Evolutionary conservation across 176 grass and related monocot genomes (phyloP).

Genomic region (Zea mays): Zm-B73-REFERENCE-NAM-5.0 NC_050096.1:48383501-48384000

Average conservation of each 20-base stretch:
- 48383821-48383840: slow-evolving; percentile 26
- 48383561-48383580: slow-evolving; percentile 4
- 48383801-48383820: slow-evolving; percentile 1
- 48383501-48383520: neutral
- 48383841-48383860: slow-evolving; percentile 19
- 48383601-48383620: too few species aligned
- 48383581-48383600: neutral
- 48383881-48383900: slow-evolving; percentile 43
- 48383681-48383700: slow-evolving; percentile 37
- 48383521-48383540: slow-evolving; percentile 8
- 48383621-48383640: slow-evolving; percentile 26
- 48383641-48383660: slow-evolving; percentile 11
- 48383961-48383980: slow-evolving; percentile 34
- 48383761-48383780: neutral
- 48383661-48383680: neutral
- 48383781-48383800: slow-evolving; percentile 26
- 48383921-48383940: neutral
- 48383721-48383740: neutral
- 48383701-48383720: slow-evolving; percentile 19
- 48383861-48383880: slow-evolving; percentile 30
- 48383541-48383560: slow-evolving; percentile 9
- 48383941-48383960: neutral
- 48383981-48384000: slow-evolving; percentile 3
- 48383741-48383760: too few species aligned
- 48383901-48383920: slow-evolving; percentile 4